Conservation (phyloP, 257 asterid species). For the Solanum clarkiae region DNA sequence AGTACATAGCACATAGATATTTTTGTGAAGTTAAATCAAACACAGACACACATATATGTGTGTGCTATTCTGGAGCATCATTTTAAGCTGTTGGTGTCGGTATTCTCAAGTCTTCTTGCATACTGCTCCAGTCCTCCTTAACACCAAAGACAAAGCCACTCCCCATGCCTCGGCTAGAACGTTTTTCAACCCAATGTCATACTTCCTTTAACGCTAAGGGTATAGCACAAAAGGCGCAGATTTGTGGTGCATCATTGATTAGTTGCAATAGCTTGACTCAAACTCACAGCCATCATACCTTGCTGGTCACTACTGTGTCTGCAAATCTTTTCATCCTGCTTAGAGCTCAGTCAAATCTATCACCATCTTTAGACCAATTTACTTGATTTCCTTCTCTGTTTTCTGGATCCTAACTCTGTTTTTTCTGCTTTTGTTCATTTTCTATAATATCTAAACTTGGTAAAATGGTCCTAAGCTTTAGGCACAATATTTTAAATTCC, state of each 20-base stretch:
- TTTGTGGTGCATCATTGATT: not conserved
- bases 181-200: not conserved
- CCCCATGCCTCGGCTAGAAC: not conserved
- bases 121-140: not conserved
- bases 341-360: not conserved
- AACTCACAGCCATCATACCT: not conserved
- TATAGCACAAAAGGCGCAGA: not conserved
- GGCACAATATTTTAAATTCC: not conserved
- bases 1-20: not conserved
- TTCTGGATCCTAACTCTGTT: not conserved
- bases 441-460: not conserved
- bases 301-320: not conserved
- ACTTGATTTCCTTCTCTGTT: not conserved
- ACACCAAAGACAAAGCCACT: not conserved
- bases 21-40: not conserved
- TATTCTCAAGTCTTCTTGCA: not conserved
- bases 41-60: not conserved
- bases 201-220: not conserved
- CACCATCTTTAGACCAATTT: not conserved
- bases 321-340: not conserved
- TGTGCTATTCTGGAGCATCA: not conserved
- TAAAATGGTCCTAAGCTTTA: not conserved
- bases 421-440: not conserved
- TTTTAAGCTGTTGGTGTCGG: not conserved
- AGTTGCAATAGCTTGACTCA: not conserved